Percentiles rank a stretch among this genome's conserved stretches.
Conservation (phyloP, 2,329 filamentous ascomycete genomes). For the Lachnellula arida region DNA sequence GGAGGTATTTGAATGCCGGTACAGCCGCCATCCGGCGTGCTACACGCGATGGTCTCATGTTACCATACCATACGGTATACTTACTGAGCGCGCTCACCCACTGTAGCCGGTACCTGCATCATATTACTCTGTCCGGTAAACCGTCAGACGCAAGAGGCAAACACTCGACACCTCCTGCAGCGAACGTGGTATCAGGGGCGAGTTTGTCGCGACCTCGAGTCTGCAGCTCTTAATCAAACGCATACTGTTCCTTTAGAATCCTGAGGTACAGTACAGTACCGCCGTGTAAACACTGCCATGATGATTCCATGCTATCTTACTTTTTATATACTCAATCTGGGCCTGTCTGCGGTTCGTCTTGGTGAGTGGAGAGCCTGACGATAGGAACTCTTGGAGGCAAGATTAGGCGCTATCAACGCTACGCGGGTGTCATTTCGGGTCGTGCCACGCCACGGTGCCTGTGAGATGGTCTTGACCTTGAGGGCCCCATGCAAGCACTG, state of each 20-base stretch:
- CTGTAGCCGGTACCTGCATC: neutral
- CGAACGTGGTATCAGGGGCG: neutral
- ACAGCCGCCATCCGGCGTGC: neutral
- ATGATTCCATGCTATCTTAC: neutral
- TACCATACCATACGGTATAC: neutral
- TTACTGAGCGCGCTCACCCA: too few relatives aligned
- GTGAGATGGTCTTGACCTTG: too few relatives aligned
- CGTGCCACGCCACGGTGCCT: too few relatives aligned
- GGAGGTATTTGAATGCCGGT: neutral
- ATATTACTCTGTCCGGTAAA: neutral
- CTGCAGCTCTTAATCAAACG: constrained; percentile 9
- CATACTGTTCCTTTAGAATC: constrained; percentile 1
- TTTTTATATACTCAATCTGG: too few relatives aligned
- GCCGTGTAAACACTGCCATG: neutral
- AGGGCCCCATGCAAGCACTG: neutral
- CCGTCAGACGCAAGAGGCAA: neutral
- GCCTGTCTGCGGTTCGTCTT: too few relatives aligned
- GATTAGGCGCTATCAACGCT: neutral
- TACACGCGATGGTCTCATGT: neutral
- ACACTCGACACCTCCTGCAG: neutral
- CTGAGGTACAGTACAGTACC: neutral
- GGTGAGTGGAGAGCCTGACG: neutral
- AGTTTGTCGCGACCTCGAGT: constrained; percentile 1
- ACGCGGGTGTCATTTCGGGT: neutral
- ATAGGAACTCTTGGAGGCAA: neutral